phyloP scores from a whole-genome alignment of 108 stramenopile species.

The Cyclotella distinguenda region DNA sequence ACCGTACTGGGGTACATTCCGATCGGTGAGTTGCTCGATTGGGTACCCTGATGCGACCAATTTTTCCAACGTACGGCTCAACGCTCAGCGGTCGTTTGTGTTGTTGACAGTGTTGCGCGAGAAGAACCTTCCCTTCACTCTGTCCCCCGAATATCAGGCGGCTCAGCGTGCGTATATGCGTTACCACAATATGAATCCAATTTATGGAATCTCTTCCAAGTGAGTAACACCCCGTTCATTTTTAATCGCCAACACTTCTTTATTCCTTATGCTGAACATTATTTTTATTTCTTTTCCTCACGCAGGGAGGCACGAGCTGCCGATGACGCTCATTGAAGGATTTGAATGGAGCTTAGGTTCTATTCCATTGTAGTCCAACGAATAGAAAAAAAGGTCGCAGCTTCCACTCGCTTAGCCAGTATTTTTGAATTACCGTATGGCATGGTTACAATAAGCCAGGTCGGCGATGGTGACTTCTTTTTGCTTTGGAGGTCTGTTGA shows the following conservation, averaged over 20 bases:
- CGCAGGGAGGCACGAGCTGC: constrained; percentile 45
- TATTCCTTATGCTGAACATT: not conserved
- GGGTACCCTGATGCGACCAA: too few relatives aligned
- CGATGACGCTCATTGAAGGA: constrained; percentile 41
- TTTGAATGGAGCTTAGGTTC: too few relatives aligned
- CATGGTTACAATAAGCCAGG: too few relatives aligned
- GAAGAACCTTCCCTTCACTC: constrained; percentile 70
- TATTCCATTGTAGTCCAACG: too few relatives aligned
- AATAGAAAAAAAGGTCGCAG: too few relatives aligned
- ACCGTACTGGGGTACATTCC: constrained; percentile 66
- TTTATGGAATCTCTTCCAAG: constrained; percentile 82
- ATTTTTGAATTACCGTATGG: too few relatives aligned
- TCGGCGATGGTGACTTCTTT: too few relatives aligned
- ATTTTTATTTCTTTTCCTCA: not conserved
- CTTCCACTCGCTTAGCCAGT: too few relatives aligned
- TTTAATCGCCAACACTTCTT: not conserved
- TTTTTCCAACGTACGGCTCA: too few relatives aligned
- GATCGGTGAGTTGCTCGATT: constrained; percentile 82
- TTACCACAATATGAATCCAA: constrained; percentile 93
- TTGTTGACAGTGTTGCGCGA: constrained; percentile 36
- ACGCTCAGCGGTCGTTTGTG: too few relatives aligned
- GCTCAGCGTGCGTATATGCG: constrained; percentile 91
- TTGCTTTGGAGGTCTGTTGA: too few relatives aligned
- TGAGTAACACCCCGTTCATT: not conserved
- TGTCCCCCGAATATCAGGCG: constrained; percentile 80